Percentiles rank a stretch among this genome's conserved stretches.
phyloP scores from a whole-genome alignment of 169 alveolate genomes.

The Cryptosporidium ubiquitum region DNA sequence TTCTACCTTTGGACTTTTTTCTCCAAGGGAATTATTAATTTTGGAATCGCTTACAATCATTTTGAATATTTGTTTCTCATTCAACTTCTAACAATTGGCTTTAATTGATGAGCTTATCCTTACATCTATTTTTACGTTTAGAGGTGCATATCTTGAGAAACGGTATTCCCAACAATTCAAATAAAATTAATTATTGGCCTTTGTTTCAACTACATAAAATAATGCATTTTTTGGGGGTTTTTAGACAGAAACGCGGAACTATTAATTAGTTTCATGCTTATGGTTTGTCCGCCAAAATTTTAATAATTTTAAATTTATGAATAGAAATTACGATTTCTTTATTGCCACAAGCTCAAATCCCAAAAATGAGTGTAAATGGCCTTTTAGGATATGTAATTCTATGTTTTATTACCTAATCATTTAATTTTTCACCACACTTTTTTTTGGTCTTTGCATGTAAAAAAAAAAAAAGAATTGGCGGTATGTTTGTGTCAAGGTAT shows the following conservation, averaged over 20 bases:
- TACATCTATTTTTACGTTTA: neutral
- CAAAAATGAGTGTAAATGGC: too few species aligned
- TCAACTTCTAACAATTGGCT: neutral
- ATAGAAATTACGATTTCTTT: neutral
- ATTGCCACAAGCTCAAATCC: too few species aligned
- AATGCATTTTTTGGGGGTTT: conserved; percentile 66
- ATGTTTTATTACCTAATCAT: too few species aligned
- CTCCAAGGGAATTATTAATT: neutral
- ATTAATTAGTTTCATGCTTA: conserved; percentile 37
- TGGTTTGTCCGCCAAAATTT: conserved; percentile 9
- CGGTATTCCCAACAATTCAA: conserved; percentile 4
- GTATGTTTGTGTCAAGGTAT: conserved; percentile 21
- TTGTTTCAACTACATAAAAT: neutral
- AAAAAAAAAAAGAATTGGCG: conserved; percentile 15
- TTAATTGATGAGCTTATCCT: neutral
- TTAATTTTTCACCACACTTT: conserved; percentile 2
- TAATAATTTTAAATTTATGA: neutral
- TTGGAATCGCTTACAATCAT: conserved; percentile 7
- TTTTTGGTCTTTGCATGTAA: neutral
- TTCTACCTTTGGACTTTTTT: neutral
- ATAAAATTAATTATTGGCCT: neutral
- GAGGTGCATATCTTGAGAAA: neutral
- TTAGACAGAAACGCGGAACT: conserved; percentile 74
- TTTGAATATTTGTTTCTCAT: conserved; percentile 2
- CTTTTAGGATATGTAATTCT: too few species aligned